Base-by-base conservation (phyloP, 305 asterid genomes). In the Solanum aculeatissimum region DNA sequence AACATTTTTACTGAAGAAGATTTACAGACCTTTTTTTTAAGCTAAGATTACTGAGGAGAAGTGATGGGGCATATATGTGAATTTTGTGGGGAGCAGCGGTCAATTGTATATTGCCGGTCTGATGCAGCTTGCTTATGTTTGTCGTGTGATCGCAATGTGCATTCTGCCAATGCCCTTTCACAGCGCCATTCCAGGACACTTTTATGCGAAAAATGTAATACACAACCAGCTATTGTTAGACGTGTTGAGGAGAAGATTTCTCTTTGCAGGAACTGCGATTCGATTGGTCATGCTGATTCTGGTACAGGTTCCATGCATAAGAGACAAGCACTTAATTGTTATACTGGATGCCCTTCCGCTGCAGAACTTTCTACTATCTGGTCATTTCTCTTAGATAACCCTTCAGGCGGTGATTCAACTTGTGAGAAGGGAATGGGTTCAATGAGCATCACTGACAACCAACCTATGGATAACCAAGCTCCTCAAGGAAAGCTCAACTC, bases 121-220 rank as follows among this genome's bases (percentile, higher is more conserved):
- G 99, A 94, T 82, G 92, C 93, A 60, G 98, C 99, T 85, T 92
- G 86, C 83, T 89, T 95, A 75, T 95, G 99, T 74, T 89, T 95
- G 81, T 92, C 98, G 35, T 95, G 99, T 83, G 99, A 95, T 78
- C 93, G 96, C 15, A 92, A 87, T 55, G 91, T 95, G 83, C 99
- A 95, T 90, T 95, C 97, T 7, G 99, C 99, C 11, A 95, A 95
- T 75, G 91, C 94, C 23, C 98, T 95, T 85, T 93, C 99, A n/a
- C 91, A 87, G 81, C 97, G 98, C 68, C 99, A 95, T 87, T 88
- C 90, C 47, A 92, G 99, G 89, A 92, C 95, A 32, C 97, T 93
- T 74, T 84, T 94, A 21, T 95, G 99, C 43, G 98, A 94, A 84
- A 87, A 91, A 79, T 95, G 99, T 87, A 93, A 90, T 83, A 75